Base-by-base conservation (phyloP, 208 protist species). In the Acanthamoeba lenticulata region DNA sequence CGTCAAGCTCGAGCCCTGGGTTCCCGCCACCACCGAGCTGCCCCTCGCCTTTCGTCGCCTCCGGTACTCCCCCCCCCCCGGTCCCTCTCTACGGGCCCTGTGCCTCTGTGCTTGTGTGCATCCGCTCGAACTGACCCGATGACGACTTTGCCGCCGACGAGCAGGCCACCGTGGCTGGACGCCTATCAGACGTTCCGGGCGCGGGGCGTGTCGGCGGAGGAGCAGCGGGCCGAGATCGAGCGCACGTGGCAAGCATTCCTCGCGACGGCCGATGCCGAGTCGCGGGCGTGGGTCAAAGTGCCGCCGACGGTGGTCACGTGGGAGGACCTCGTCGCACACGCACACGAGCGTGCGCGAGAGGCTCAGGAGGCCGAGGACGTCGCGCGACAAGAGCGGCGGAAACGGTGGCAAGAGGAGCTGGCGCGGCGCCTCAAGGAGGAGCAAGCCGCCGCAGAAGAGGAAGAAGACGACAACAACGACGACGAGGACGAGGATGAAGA, bases 101-200 rank as follows among this genome's bases (percentile, higher is more conserved):
- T 4, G 32, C 29, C 32, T 7, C 9, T 67, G 21, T 34, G 5
- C 19, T 67, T 67, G 60, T 67, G 32, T n/a, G n/a, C n/a, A n/a
- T n/a, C n/a, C n/a, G n/a, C n/a, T n/a, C n/a, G n/a, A n/a, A n/a
- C n/a, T n/a, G n/a, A n/a, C n/a, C n/a, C n/a, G n/a, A n/a, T n/a
- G n/a, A n/a, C n/a, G n/a, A n/a, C n/a, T 60, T 60, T 60, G 11
- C 52, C 21, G 11, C 11, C 21, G 52, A 27, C 52, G 15, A 27
- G 29, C 72, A 83, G 72, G 72, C 72, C 72, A 17, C 72, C 72
- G 27, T 83, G 72, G 72, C 32, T 83, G 72, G 42, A 44, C 15
- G 72, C 72, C 3, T 83, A 44, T 27, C 72, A 83, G 34, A n/a
- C 11, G 21, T 83, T 38, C 42, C 72, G 32, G 49, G 42, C 40